phyloP scores from a whole-genome alignment of 164 flowering plant genomes.

The Cinnamomum micranthum region DNA sequence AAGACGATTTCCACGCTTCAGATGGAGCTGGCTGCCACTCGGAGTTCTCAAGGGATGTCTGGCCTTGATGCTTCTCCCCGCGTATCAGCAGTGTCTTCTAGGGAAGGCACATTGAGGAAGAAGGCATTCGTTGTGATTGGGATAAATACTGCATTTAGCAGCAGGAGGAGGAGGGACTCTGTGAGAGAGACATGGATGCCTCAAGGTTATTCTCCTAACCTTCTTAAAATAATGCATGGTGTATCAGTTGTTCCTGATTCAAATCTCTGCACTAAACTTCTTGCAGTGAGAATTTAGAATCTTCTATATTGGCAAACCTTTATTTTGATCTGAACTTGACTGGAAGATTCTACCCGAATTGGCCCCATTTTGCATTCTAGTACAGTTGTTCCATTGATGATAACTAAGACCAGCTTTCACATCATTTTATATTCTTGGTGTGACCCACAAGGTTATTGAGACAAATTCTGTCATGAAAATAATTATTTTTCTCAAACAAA shows the following conservation, averaged over 20 bases:
- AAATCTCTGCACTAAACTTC: neutral
- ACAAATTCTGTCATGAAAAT: no score
- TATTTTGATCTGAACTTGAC: no score
- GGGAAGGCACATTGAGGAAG: constrained; percentile 34
- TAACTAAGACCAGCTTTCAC: no score
- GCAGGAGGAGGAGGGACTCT: constrained; percentile 62
- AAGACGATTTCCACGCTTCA: constrained; percentile 73
- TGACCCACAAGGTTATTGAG: no score
- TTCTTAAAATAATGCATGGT: neutral
- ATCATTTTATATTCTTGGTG: no score
- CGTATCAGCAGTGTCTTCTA: constrained; percentile 15
- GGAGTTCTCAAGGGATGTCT: constrained; percentile 45
- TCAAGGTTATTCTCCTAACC: constrained; percentile 33
- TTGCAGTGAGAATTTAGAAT: neutral
- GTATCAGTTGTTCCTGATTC: neutral
- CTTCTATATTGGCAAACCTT: neutral
- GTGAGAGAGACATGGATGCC: constrained; percentile 67
- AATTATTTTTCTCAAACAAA: no score
- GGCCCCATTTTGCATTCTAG: no score
- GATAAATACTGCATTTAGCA: constrained; percentile 93
- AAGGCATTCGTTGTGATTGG: constrained; percentile 90
- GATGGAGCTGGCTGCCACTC: constrained; percentile 69
- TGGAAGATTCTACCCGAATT: no score
- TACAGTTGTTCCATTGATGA: no score
- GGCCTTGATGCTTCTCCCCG: constrained; percentile 21